Evolutionary conservation across 306 rosid species (phyloP).

Genomic region (Fragaria iinumae): DNA sequence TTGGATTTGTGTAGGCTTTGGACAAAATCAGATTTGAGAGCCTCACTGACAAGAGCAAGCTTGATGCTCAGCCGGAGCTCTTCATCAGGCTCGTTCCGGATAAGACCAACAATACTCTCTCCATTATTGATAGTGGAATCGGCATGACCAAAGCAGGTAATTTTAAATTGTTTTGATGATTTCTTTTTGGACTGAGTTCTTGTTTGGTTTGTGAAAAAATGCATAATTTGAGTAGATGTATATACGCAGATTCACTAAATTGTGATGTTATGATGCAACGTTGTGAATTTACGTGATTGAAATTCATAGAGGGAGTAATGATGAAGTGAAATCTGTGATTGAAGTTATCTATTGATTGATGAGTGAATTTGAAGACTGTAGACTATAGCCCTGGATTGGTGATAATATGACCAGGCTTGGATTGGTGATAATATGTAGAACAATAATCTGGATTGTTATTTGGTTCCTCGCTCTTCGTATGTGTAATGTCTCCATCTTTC

Average conservation of each 20-base stretch:
- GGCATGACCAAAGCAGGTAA: slow-evolving; percentile 82
- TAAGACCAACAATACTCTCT: slow-evolving; percentile 55
- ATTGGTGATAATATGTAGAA: too few relatives aligned
- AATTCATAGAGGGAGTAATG: background rate
- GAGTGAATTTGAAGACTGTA: too few relatives aligned
- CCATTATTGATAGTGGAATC: slow-evolving; percentile 63
- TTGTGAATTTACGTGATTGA: background rate
- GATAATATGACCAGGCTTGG: too few relatives aligned
- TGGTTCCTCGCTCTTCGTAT: too few relatives aligned
- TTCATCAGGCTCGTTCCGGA: slow-evolving; percentile 64
- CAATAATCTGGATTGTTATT: too few relatives aligned
- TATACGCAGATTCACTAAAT: too few relatives aligned
- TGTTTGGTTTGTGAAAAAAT: background rate
- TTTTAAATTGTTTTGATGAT: accelerated
- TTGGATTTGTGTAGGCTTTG: slow-evolving; percentile 43
- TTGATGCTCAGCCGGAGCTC: slow-evolving; percentile 63
- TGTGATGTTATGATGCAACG: background rate
- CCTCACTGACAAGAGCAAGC: slow-evolving; percentile 60
- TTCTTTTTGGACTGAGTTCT: background rate
- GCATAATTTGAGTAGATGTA: too few relatives aligned
- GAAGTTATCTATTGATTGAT: background rate
- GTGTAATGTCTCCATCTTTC: too few relatives aligned
- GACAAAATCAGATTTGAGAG: slow-evolving; percentile 65
- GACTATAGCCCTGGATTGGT: too few relatives aligned
- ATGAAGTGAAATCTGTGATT: background rate